These are phyloP conservation scores for Schizosaccharomyces lindneri DNA, from an alignment of 805 yeast genomes.

Conservation along the genomic window DNA sequence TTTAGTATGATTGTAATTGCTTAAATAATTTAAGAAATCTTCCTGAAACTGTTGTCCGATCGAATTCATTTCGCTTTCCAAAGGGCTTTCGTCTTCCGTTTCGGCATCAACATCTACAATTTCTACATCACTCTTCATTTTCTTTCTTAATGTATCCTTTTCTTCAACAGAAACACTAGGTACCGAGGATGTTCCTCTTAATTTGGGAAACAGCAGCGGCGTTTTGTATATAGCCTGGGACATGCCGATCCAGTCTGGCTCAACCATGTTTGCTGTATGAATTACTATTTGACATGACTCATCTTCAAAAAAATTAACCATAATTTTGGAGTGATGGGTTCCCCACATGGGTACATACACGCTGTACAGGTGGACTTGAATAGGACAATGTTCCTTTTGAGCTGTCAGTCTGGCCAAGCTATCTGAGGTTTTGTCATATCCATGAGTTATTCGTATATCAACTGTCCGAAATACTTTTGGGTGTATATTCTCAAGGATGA, in stretches of 20 bases:
- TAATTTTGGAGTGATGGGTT: conserved; percentile 15
- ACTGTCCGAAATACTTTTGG: conserved; percentile 4
- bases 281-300: conserved; percentile 10
- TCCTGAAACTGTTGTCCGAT: conserved; percentile 7
- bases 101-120: neutral
- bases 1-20: conserved; percentile 7
- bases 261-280: conserved; percentile 14
- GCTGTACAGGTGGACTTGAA: neutral
- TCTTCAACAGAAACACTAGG: neutral
- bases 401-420: neutral
- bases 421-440: conserved; percentile 4
- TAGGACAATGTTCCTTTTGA: neutral
- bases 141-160: neutral
- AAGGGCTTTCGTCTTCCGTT: neutral
- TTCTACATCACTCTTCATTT: neutral
- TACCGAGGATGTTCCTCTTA: neutral
- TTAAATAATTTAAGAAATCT: conserved; percentile 11
- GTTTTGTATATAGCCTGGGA: conserved; percentile 14
- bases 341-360: conserved; percentile 9
- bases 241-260: conserved; percentile 14
- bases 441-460: conserved; percentile 10
- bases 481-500: conserved; percentile 9
- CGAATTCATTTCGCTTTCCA: neutral
- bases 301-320: conserved; percentile 9
- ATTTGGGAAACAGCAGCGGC: conserved; percentile 7